These are phyloP conservation scores for Cyberlindnera amylophila DNA, from an alignment of 805 yeast species.

Conservation along the genomic window DNA sequence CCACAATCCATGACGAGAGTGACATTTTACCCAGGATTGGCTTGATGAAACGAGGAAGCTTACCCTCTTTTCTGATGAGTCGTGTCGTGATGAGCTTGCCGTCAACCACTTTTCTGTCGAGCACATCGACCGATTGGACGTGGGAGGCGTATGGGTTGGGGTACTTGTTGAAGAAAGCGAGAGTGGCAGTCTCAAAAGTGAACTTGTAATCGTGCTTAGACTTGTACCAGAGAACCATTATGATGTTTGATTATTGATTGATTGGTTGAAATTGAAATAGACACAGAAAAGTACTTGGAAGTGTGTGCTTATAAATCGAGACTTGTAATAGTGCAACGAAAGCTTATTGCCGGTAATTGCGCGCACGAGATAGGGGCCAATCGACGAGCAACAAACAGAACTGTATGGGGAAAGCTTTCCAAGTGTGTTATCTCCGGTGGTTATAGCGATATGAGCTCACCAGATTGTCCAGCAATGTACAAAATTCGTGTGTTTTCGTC, in stretches of 20 bases:
- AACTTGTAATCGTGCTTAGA: slow-evolving; percentile 53
- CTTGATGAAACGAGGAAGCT: slow-evolving; percentile 73
- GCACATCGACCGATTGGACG: slow-evolving; percentile 78
- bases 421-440: too few species aligned
- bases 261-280: background rate
- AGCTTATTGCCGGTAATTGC: background rate
- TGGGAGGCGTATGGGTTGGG: slow-evolving; percentile 80
- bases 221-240: slow-evolving; percentile 63
- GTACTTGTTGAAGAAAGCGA: slow-evolving; percentile 72
- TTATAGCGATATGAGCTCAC: too few species aligned
- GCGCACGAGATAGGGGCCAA: too few species aligned
- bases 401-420: too few species aligned
- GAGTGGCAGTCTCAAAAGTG: slow-evolving; percentile 68
- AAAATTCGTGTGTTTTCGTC: too few species aligned
- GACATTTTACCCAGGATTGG: slow-evolving; percentile 70
- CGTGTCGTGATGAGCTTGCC: slow-evolving; percentile 72
- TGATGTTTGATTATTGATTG: background rate
- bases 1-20: slow-evolving; percentile 72
- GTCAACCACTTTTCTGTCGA: slow-evolving; percentile 56
- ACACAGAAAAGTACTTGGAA: too few species aligned
- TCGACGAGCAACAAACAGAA: too few species aligned
- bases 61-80: slow-evolving; percentile 72
- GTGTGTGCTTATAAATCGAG: too few species aligned
- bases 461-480: too few species aligned
- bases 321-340: too few species aligned